A percentile compares a stretch with the other conserved stretches of the same genome.
Conservation (phyloP, 495 filamentous ascomycete species). For the Aspergillus sparsus region DNA sequence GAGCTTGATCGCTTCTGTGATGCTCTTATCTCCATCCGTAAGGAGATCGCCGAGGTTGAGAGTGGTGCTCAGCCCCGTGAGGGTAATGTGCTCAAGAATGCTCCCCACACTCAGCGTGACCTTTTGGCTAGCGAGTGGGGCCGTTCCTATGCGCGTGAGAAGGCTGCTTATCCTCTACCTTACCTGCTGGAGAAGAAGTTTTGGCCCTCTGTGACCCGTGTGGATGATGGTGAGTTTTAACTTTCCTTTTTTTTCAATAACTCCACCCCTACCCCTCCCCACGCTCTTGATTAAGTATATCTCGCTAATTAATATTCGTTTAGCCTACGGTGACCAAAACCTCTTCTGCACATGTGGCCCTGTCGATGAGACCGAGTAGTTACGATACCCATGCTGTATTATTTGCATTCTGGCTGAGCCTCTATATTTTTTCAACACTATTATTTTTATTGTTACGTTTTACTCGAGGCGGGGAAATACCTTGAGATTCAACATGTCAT, state of each 20-base stretch:
- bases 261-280: neutral
- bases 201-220: constrained; percentile 86
- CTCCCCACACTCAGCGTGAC: constrained; percentile 86
- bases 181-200: constrained; percentile 97
- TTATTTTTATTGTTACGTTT: constrained; percentile 16
- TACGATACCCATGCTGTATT: constrained; percentile 46
- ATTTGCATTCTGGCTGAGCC: constrained; percentile 6
- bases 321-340: constrained; percentile 89
- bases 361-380: constrained; percentile 54
- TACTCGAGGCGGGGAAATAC: constrained; percentile 15
- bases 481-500: constrained; percentile 30
- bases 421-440: constrained; percentile 2
- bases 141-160: constrained; percentile 74
- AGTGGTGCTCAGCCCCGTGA: constrained; percentile 73
- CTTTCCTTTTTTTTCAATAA: neutral
- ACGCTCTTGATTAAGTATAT: neutral
- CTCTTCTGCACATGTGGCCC: constrained; percentile 95
- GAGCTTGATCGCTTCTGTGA: constrained; percentile 96
- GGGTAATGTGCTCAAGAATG: constrained; percentile 89
- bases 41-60: constrained; percentile 85
- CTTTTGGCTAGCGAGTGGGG: constrained; percentile 71
- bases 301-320: constrained; percentile 22
- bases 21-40: constrained; percentile 83
- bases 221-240: constrained; percentile 77
- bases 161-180: constrained; percentile 84